These are phyloP conservation scores for Diaporthe batatas DNA, from an alignment of 2,329 filamentous ascomycete species.

Conservation along the genomic window DNA sequence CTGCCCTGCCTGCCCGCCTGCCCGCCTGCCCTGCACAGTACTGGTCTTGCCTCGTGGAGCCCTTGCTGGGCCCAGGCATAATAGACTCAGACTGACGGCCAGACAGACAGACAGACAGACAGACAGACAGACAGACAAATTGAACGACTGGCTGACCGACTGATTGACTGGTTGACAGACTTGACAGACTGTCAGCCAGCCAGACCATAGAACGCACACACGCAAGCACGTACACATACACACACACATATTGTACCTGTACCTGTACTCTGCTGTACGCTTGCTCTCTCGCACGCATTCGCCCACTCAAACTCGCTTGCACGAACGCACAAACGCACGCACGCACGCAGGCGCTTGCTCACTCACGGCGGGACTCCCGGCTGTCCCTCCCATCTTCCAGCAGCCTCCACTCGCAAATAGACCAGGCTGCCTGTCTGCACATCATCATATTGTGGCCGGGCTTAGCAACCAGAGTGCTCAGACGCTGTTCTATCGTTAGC, in stretches of 20 bases:
- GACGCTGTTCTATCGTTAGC: slow-evolving; percentile 33
- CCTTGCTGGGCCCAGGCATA: neutral
- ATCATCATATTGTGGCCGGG: slow-evolving; percentile 22
- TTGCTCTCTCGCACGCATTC: neutral
- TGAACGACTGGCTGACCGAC: slow-evolving; percentile 1
- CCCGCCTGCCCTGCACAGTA: neutral
- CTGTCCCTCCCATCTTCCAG: neutral
- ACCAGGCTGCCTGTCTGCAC: slow-evolving; percentile 15
- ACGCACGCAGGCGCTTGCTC: neutral
- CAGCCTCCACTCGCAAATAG: slow-evolving; percentile 26
- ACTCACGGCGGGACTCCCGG: slow-evolving; percentile 7
- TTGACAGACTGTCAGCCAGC: neutral
- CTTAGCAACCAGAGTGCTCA: slow-evolving; percentile 12
- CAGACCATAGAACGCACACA: neutral
- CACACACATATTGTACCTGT: no score
- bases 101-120: neutral
- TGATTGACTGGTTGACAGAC: neutral
- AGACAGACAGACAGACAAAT: neutral
- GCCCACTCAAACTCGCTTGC: neutral
- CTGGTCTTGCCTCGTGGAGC: slow-evolving; percentile 28
- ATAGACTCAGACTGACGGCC: neutral
- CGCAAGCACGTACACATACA: no score
- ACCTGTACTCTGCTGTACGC: neutral
- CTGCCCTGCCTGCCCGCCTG: neutral
- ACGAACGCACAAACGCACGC: neutral